phyloP scores from a whole-genome alignment of 495 filamentous ascomycete species.

The Aspergillus asperescens region DNA sequence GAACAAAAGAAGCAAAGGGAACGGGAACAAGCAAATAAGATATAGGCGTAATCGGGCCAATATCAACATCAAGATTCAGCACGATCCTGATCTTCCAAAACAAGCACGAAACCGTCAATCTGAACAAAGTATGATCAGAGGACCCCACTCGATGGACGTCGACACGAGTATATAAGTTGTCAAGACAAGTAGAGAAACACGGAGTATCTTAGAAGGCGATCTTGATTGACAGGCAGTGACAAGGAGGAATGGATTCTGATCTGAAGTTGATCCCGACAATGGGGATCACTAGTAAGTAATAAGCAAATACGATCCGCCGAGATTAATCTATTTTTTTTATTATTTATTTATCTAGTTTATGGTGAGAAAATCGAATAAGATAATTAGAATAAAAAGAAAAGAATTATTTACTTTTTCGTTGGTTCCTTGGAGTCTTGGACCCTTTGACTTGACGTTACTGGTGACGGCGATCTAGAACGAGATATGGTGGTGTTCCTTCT shows the following conservation, averaged over 20 bases:
- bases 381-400: conserved; percentile 3
- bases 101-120: conserved; percentile 11
- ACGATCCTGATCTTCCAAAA: conserved; percentile 14
- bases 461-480: conserved; percentile 25
- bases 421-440: conserved; percentile 11
- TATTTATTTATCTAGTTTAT: background rate
- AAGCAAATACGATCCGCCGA: conserved; percentile 16
- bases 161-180: conserved; percentile 14
- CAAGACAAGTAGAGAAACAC: conserved; percentile 1
- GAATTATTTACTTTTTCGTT: conserved; percentile 14
- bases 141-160: conserved; percentile 5
- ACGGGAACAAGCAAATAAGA: conserved; percentile 20
- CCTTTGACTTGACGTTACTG: background rate
- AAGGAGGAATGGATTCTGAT: conserved; percentile 8
- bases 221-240: conserved; percentile 8
- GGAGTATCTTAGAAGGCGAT: conserved; percentile 3
- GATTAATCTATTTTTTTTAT: conserved; percentile 6
- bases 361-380: conserved; percentile 8
- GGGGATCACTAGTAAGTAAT: conserved; percentile 16
- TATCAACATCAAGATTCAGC: conserved; percentile 14
- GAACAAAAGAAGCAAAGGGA: conserved; percentile 16
- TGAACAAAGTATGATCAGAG: conserved; percentile 8
- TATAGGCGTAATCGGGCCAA: conserved; percentile 10
- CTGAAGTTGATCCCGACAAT: conserved; percentile 14
- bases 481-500: conserved; percentile 14